Percentiles rank a stretch among this genome's conserved stretches.
Evolutionary conservation across 257 asterid genomes (phyloP).

Genomic region (Solanum clarkiae): DNA sequence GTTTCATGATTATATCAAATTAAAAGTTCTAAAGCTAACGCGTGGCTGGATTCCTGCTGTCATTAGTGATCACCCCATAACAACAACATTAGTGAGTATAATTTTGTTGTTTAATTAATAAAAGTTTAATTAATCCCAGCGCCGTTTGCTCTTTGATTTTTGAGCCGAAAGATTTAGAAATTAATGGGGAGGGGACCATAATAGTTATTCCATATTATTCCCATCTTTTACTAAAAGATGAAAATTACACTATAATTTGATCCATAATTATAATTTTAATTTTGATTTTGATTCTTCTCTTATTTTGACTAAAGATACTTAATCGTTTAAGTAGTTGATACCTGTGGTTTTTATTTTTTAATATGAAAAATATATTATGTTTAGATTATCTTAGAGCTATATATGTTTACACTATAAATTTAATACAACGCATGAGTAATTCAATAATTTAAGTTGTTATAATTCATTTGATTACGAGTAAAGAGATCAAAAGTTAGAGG

Average conservation of each 20-base stretch:
- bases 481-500: background rate
- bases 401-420: background rate
- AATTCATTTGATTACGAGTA: background rate
- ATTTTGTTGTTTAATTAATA: background rate
- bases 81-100: background rate
- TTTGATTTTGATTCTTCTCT: background rate
- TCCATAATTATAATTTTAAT: background rate
- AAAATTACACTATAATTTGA: background rate
- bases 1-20: background rate
- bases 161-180: background rate
- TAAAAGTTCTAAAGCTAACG: background rate
- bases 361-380: background rate
- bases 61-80: background rate
- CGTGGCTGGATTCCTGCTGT: constrained; percentile 1
- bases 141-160: background rate
- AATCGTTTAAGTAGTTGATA: background rate
- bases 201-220: background rate
- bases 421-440: background rate
- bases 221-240: background rate
- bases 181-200: background rate
- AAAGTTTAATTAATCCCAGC: background rate
- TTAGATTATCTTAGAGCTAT: background rate
- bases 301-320: background rate
- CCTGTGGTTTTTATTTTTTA: background rate
- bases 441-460: background rate